phyloP scores from a whole-genome alignment of 148 eudicot species.

The Pouteria glomerata region DNA sequence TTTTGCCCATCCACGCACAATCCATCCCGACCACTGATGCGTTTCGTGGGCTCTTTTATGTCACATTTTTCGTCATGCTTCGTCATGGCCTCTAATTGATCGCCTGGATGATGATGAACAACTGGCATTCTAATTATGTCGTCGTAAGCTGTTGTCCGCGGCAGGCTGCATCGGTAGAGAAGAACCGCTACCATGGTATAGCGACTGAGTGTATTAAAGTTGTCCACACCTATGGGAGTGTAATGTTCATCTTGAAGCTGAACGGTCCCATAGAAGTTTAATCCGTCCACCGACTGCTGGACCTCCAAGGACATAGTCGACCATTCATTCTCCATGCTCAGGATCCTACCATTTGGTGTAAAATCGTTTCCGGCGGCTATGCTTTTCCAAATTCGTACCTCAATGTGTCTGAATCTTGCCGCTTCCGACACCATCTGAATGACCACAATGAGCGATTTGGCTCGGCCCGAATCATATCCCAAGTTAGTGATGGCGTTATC shows the following conservation, averaged over 20 bases:
- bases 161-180: no score
- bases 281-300: neutral
- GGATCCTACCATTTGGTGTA: no score
- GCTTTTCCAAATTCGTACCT: no score
- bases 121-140: no score
- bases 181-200: neutral
- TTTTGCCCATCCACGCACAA: neutral
- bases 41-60: neutral
- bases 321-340: neutral
- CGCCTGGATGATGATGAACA: no score
- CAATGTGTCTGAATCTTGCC: no score
- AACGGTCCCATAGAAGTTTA: neutral
- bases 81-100: no score
- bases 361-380: no score
- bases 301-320: neutral
- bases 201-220: constrained; percentile 4
- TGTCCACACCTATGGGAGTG: neutral
- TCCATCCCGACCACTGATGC: neutral
- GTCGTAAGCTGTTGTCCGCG: no score
- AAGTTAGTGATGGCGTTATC: neutral
- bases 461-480: no score
- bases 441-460: no score
- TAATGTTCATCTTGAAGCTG: neutral
- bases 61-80: neutral
- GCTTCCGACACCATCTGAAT: no score